phyloP scores from a whole-genome alignment of 1,139 yeast genomes.

The Ogataea hybrid region DNA sequence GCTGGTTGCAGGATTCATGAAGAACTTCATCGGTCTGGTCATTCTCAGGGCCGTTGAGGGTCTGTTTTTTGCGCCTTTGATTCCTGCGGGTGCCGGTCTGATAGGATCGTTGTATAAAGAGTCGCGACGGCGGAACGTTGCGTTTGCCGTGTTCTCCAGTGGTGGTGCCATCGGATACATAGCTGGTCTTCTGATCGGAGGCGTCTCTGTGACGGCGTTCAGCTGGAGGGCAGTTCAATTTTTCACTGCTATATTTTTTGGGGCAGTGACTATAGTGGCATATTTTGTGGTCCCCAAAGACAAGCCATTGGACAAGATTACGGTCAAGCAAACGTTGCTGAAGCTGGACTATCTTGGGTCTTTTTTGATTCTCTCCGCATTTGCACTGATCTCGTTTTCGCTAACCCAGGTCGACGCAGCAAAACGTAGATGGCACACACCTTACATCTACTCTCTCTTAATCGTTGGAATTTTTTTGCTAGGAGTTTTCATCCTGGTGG shows the following conservation, averaged over 20 bases:
- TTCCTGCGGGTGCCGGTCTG: slow-evolving; percentile 39
- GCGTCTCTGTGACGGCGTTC: slow-evolving; percentile 33
- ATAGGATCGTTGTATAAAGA: slow-evolving; percentile 33
- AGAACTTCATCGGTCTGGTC: slow-evolving; percentile 32
- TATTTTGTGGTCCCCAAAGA: slow-evolving; percentile 32
- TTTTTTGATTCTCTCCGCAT: slow-evolving; percentile 32
- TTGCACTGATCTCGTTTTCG: slow-evolving; percentile 37
- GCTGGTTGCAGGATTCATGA: slow-evolving; percentile 36
- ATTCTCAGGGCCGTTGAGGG: slow-evolving; percentile 38
- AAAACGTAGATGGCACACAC: slow-evolving; percentile 38
- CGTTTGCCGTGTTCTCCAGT: slow-evolving; percentile 36
- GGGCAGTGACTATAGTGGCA: slow-evolving; percentile 26
- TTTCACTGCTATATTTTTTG: slow-evolving; percentile 36
- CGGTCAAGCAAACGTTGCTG: slow-evolving; percentile 11
- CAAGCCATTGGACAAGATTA: slow-evolving; percentile 11
- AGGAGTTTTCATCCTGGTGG: slow-evolving; percentile 35
- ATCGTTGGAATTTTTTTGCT: slow-evolving; percentile 35
- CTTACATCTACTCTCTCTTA: slow-evolving; percentile 39
- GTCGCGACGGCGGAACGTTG: slow-evolving; percentile 35
- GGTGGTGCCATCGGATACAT: slow-evolving; percentile 41
- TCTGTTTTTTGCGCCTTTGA: slow-evolving; percentile 32
- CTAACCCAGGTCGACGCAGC: slow-evolving; percentile 38
- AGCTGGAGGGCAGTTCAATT: slow-evolving; percentile 36
- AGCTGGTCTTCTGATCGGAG: slow-evolving; percentile 36
- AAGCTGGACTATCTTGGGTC: slow-evolving; percentile 38